Conservation (phyloP, 768 basidiomycete genomes). For the Panaeolus papilionaceus region DNA sequence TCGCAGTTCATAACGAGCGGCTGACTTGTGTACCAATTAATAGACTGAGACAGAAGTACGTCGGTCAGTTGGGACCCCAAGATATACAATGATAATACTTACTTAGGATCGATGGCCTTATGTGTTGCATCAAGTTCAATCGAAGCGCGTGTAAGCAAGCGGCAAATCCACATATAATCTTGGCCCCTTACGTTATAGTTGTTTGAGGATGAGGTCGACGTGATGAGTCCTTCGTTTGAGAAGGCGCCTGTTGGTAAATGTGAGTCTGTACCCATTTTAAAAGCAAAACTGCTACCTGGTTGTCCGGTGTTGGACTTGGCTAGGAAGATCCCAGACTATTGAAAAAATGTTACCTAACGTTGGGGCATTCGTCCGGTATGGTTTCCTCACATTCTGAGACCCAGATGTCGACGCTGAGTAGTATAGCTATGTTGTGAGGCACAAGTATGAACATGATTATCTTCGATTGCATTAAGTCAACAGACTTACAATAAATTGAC, state of each 20-base stretch:
- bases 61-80: not conserved
- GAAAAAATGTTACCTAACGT: not conserved
- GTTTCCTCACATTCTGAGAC: conserved; percentile 46
- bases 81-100: conserved; percentile 24
- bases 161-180: too few species aligned
- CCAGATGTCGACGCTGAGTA: conserved; percentile 62
- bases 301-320: conserved; percentile 56
- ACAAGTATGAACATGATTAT: too few species aligned
- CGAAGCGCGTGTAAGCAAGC: not conserved
- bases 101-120: conserved; percentile 63
- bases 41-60: conserved; percentile 21
- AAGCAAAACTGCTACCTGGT: too few species aligned
- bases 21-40: conserved; percentile 33
- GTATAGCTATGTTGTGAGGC: conserved; percentile 45
- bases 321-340: conserved; percentile 57
- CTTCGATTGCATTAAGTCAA: too few species aligned
- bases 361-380: not conserved
- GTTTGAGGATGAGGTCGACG: conserved; percentile 43
- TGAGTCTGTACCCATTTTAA: too few species aligned
- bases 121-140: not conserved
- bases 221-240: conserved; percentile 54
- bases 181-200: conserved; percentile 45
- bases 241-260: conserved; percentile 40
- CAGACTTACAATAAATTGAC: conserved; percentile 25
- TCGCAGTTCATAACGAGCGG: not conserved